Conservation (phyloP, 192 early-diverging fungal genomes). For the Coemansia sp. region DNA sequence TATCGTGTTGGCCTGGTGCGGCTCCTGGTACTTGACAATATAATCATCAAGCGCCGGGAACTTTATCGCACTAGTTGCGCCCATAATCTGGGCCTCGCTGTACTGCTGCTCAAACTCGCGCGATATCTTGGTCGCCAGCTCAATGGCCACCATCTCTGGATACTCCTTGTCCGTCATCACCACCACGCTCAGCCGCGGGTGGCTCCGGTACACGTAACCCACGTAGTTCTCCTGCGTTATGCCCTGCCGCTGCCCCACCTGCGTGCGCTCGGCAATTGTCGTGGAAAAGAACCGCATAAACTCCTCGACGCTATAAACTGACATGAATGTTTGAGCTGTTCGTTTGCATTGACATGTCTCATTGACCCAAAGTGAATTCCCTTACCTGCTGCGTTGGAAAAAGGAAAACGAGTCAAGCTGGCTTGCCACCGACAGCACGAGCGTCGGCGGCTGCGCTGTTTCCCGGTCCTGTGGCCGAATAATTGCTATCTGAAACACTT, state of each 20-base stretch:
- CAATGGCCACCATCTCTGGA: slow-evolving; percentile 85
- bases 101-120: slow-evolving; percentile 82
- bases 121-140: slow-evolving; percentile 77
- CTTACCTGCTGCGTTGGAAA: slow-evolving; percentile 75
- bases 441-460: slow-evolving; percentile 10
- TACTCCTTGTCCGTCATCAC: slow-evolving; percentile 87
- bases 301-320: slow-evolving; percentile 60
- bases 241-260: slow-evolving; percentile 73
- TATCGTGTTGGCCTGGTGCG: slow-evolving; percentile 86
- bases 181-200: slow-evolving; percentile 71
- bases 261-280: slow-evolving; percentile 84
- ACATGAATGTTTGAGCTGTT: no score
- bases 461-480: slow-evolving; percentile 25
- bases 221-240: slow-evolving; percentile 81
- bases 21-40: slow-evolving; percentile 85
- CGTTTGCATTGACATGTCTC: no score
- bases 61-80: slow-evolving; percentile 14
- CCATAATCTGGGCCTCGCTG: slow-evolving; percentile 33
- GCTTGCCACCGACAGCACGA: slow-evolving; percentile 61
- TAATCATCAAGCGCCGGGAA: slow-evolving; percentile 76
- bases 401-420: slow-evolving; percentile 81
- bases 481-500: slow-evolving; percentile 36
- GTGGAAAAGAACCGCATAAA: slow-evolving; percentile 83
- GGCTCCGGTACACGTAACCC: slow-evolving; percentile 75
- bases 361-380: background rate